Percentiles rank a stretch among this genome's conserved stretches.
Evolutionary conservation across 2,329 filamentous ascomycete genomes (phyloP).

Genomic region (Calonectria pauciramosa): DNA sequence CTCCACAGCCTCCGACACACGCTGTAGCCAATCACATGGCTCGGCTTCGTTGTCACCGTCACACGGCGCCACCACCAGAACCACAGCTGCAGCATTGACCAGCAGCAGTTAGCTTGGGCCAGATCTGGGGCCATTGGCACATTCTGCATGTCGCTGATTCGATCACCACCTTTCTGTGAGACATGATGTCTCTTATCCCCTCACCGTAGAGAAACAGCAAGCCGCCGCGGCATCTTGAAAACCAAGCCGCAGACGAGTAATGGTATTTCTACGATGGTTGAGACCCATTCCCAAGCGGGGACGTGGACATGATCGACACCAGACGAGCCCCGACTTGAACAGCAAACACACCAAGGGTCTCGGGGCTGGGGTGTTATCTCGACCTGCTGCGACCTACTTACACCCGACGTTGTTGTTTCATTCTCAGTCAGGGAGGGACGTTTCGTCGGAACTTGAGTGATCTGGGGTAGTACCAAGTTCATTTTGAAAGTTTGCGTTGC

Average conservation of each 20-base stretch:
- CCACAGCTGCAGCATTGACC: constrained; percentile 34
- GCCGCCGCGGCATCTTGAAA: constrained; percentile 13
- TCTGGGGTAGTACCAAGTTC: constrained; percentile 17
- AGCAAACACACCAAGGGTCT: background rate
- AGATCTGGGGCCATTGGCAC: constrained; percentile 24
- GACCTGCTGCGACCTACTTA: background rate
- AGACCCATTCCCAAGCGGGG: constrained; percentile 1
- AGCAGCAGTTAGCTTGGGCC: constrained; percentile 36
- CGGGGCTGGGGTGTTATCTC: background rate
- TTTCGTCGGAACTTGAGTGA: constrained; percentile 10
- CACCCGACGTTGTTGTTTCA: background rate
- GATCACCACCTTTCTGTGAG: constrained; percentile 17
- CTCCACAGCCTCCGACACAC: background rate
- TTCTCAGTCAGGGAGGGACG: background rate
- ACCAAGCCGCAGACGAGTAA: background rate
- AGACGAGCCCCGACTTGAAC: background rate
- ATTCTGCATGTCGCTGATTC: constrained; percentile 29
- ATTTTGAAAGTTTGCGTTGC: background rate
- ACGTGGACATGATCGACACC: background rate
- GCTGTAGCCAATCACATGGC: constrained; percentile 20
- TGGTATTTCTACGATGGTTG: background rate
- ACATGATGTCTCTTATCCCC: constrained; percentile 32
- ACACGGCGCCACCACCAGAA: constrained; percentile 31
- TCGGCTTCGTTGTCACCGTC: constrained; percentile 31
- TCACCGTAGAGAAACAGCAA: constrained; percentile 13